Percentiles rank a stretch among this genome's conserved stretches.
Conservation (phyloP, 2,329 filamentous ascomycete genomes). For the Ceratocystis destructans region DNA sequence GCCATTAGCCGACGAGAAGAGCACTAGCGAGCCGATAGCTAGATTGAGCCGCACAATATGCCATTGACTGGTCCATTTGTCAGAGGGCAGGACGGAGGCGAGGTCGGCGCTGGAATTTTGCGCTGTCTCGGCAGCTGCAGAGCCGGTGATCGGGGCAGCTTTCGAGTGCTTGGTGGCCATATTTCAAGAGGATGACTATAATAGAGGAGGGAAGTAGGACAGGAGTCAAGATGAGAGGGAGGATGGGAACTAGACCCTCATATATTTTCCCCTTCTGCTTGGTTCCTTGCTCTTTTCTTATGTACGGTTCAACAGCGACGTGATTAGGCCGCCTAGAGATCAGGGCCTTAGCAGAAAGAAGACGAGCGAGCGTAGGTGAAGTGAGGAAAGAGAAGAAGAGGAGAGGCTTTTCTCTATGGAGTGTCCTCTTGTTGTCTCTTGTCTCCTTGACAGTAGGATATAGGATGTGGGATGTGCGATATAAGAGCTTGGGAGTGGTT, state of each 20-base stretch:
- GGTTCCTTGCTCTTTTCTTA: background rate
- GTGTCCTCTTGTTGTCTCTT: constrained; percentile 1
- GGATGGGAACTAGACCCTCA: background rate
- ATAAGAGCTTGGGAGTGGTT: background rate
- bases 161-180: background rate
- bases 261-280: background rate
- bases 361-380: background rate
- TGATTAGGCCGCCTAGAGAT: background rate
- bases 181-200: background rate
- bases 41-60: constrained; percentile 67
- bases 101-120: constrained; percentile 36
- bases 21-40: constrained; percentile 36
- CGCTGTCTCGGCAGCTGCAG: constrained; percentile 29
- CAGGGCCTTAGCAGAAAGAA: background rate
- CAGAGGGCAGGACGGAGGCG: constrained; percentile 63
- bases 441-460: background rate
- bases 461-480: background rate
- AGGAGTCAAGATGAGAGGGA: background rate
- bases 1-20: constrained; percentile 39
- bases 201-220: background rate
- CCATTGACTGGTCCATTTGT: constrained; percentile 60
- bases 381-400: background rate
- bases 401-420: background rate
- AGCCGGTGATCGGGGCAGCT: background rate
- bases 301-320: background rate